Evolutionary conservation across 352 stramenopile species (phyloP), one percentile per base, ranked within the genome.

Genomic region (Peronospora destructor): DNA sequence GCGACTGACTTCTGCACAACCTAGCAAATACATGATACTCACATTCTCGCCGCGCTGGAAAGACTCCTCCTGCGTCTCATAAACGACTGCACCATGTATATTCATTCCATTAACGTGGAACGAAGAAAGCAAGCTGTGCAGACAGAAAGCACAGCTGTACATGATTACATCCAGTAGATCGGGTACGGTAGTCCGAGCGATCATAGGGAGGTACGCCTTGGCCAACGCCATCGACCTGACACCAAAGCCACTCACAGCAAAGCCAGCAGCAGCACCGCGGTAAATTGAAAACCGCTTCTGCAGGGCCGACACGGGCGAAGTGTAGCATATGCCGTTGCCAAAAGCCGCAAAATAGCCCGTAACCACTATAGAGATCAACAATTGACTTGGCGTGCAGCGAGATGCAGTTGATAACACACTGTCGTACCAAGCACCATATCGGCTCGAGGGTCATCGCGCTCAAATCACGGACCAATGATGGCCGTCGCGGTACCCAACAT

Each of bases 251-350:
- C 64, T 71, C 2, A 87, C 71, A 7, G 77, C 77, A 36, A 89
- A 87, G 11, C 77, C 77, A 8, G 77, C 77, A n/a, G 77, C 77
- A 8, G 70, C 75, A 16, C 77, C 77, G 10, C 77, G 73, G 47
- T 85, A 80, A 50, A 87, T 76, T 7, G 77, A 76, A 56, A 89
- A 89, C 77, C 77, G 87, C 36, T 87, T 85, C 53, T 87, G 76
- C 4, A 88, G 53, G 10, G 75, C 64, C 13, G 71, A 84, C 10
- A 88, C 77, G 2, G 77, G 77, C 2, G 75, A 85, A 45, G 87
- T 84, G 62, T 87, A 87, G 71, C 74, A 84, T 14, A 89, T 38
- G 6, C 77, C 77, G 29, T 71, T 74, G 32, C 77, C 77, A n/a
- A 84, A n/a, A 82, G 45, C 71, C 77, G n/a, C 47, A 61, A 28